Percentiles rank a stretch among this genome's conserved stretches.
Evolutionary conservation across 352 stramenopile species (phyloP).

Genomic region (Phytophthora cryptogea): DNA sequence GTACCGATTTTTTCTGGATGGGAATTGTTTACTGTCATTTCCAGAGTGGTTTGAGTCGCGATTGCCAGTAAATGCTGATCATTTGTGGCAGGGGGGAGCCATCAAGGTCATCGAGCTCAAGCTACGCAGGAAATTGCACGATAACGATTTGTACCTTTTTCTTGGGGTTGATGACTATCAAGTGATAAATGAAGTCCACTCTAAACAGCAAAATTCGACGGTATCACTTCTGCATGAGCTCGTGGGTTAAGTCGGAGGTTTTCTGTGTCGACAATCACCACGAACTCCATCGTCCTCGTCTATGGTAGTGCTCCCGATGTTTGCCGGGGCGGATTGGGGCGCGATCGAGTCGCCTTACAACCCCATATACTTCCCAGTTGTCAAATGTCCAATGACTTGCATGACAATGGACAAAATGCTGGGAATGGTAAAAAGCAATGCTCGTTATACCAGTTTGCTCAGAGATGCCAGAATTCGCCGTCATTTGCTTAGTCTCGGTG

Average conservation of each 20-base stretch:
- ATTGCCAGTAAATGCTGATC: constrained; percentile 12
- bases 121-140: constrained; percentile 2
- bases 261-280: constrained; percentile 1
- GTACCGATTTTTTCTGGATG: constrained; percentile 39
- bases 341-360: constrained; percentile 24
- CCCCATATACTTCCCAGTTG: constrained; percentile 23
- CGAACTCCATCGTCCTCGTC: not conserved
- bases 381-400: constrained; percentile 28
- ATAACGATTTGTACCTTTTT: constrained; percentile 31
- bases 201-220: not conserved
- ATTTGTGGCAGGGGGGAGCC: not conserved
- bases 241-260: constrained; percentile 2
- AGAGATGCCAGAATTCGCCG: constrained; percentile 1
- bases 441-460: constrained; percentile 2
- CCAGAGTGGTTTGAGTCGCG: constrained; percentile 1
- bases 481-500: constrained; percentile 13
- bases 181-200: constrained; percentile 24
- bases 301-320: constrained; percentile 19
- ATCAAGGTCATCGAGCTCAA: constrained; percentile 18
- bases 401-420: constrained; percentile 35
- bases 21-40: constrained; percentile 30
- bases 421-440: constrained; percentile 24
- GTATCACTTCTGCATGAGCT: constrained; percentile 13
- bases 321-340: constrained; percentile 14
- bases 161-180: constrained; percentile 42